Percentiles rank a stretch among this genome's conserved stretches.
These are phyloP conservation scores for Wickerhamiella sorbophila DNA, from an alignment of 805 yeast species.

Conservation along the genomic window DNA sequence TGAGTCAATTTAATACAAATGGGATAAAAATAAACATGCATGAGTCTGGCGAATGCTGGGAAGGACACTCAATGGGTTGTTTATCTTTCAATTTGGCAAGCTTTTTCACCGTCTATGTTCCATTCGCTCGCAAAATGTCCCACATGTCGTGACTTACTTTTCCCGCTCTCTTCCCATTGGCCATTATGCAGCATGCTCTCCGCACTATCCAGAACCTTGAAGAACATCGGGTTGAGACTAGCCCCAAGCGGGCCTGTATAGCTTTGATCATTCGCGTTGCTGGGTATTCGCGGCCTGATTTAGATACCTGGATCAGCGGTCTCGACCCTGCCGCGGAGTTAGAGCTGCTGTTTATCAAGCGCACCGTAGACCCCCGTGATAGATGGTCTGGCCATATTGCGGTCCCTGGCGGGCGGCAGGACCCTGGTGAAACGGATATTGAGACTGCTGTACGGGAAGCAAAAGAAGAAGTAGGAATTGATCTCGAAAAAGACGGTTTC, in stretches of 20 bases:
- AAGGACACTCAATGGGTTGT: too few relatives aligned
- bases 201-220: slow-evolving; percentile 7
- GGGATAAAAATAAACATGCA: background rate
- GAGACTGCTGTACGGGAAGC: slow-evolving; percentile 28
- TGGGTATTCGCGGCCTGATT: slow-evolving; percentile 4
- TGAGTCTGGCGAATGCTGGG: too few relatives aligned
- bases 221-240: slow-evolving; percentile 8
- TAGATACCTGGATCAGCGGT: slow-evolving; percentile 1
- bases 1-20: background rate
- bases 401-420: slow-evolving; percentile 29
- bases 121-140: too few relatives aligned
- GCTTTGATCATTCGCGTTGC: slow-evolving; percentile 17
- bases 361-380: slow-evolving; percentile 25
- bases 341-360: slow-evolving; percentile 26
- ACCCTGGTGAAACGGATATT: slow-evolving; percentile 22
- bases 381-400: slow-evolving; percentile 31
- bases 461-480: slow-evolving; percentile 28
- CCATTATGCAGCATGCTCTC: slow-evolving; percentile 3
- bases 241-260: slow-evolving; percentile 15
- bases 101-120: too few relatives aligned
- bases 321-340: slow-evolving; percentile 9
- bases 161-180: too few relatives aligned
- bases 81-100: too few relatives aligned
- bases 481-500: slow-evolving; percentile 18
- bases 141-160: too few relatives aligned